Percentiles rank a stretch among this genome's conserved stretches.
These are phyloP conservation scores for Fusarium fracticaudum DNA, from an alignment of 2,329 filamentous ascomycete genomes.

Conservation along the genomic window DNA sequence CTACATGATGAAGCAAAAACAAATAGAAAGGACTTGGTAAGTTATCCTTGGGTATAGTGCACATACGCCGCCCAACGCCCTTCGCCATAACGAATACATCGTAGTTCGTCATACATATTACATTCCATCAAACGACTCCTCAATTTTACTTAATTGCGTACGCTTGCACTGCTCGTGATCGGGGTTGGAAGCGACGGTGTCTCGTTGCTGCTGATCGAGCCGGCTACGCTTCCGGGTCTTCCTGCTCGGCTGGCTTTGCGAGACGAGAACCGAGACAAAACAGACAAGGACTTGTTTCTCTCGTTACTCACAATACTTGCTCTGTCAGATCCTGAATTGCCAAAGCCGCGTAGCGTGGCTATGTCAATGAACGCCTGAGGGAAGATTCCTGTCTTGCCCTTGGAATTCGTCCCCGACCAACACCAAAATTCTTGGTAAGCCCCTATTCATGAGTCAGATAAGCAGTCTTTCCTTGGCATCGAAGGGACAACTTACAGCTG, in stretches of 20 bases:
- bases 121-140: not conserved
- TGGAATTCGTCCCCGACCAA: constrained; percentile 63
- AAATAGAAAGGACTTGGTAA: constrained; percentile 1
- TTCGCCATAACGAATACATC: not conserved
- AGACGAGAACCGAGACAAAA: constrained; percentile 49
- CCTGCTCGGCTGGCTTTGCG: constrained; percentile 43
- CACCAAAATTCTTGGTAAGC: constrained; percentile 62
- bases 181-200: constrained; percentile 33
- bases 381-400: constrained; percentile 64
- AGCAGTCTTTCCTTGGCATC: not conserved
- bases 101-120: constrained; percentile 8
- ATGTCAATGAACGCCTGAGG: constrained; percentile 60
- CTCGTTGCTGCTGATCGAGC: constrained; percentile 47
- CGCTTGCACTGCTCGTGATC: constrained; percentile 12
- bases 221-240: constrained; percentile 47
- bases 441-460: constrained; percentile 47
- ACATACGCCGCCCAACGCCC: constrained; percentile 29
- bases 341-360: constrained; percentile 54
- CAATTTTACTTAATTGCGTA: not conserved
- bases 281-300: constrained; percentile 46
- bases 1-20: constrained; percentile 1
- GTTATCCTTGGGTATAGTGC: constrained; percentile 29
- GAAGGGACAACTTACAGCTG: constrained; percentile 54
- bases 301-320: constrained; percentile 48
- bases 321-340: constrained; percentile 41